Evolutionary conservation across 2,329 filamentous ascomycete genomes (phyloP).

Genomic region (Diaporthe vaccinii): DNA sequence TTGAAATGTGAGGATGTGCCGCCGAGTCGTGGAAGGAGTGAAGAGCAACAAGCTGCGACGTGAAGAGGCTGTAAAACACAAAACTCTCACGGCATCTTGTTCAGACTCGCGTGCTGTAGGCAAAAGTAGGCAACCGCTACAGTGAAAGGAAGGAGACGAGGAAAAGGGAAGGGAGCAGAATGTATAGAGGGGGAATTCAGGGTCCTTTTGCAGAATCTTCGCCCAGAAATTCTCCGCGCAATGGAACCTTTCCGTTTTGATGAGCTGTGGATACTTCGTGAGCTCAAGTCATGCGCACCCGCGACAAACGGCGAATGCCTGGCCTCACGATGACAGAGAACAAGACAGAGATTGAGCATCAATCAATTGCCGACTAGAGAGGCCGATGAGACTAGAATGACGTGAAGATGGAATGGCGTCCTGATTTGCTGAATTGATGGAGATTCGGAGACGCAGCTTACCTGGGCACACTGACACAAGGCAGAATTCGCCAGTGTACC

Average conservation of each 20-base stretch:
- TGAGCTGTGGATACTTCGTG: conserved; percentile 40
- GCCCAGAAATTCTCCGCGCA: conserved; percentile 34
- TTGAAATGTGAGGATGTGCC: background rate
- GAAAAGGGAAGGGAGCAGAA: background rate
- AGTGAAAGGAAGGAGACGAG: background rate
- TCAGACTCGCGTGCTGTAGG: background rate
- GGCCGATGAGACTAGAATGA: background rate
- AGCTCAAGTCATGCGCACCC: conserved; percentile 29
- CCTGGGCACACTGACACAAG: background rate
- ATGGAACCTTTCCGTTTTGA: conserved; percentile 39
- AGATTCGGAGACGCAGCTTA: background rate
- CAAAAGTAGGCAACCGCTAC: background rate
- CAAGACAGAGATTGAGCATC: background rate
- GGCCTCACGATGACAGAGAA: background rate
- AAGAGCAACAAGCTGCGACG: background rate
- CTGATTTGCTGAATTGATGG: background rate
- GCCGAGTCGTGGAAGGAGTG: background rate
- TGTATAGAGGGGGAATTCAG: conserved; percentile 20
- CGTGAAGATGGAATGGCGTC: background rate
- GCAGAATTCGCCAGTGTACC: background rate
- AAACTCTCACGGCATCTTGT: background rate
- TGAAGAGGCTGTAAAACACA: background rate
- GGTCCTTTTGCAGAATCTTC: conserved; percentile 34
- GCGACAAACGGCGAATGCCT: conserved; percentile 18
- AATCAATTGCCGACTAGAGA: background rate